Conservation (phyloP, 805 yeast genomes). For the Crinitomyces ghanaensis region DNA sequence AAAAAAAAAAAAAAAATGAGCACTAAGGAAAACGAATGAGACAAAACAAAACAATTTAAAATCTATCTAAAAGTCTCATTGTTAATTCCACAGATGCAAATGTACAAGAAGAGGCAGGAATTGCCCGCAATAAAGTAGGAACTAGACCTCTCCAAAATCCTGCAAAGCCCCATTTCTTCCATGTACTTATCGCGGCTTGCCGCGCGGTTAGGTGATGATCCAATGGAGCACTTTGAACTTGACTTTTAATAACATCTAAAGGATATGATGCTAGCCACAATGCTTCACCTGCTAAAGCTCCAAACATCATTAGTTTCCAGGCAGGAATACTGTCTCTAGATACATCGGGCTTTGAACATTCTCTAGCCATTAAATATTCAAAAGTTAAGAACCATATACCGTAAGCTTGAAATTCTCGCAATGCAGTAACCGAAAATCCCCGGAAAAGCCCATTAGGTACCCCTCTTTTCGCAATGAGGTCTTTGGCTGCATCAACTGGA, state of each 20-base stretch:
- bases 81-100: constrained; percentile 68
- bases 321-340: constrained; percentile 41
- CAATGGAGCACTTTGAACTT: constrained; percentile 44
- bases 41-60: constrained; percentile 7
- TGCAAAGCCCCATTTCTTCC: constrained; percentile 29
- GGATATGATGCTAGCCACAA: constrained; percentile 62
- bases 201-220: constrained; percentile 24
- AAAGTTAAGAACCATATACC: constrained; percentile 65
- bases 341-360: constrained; percentile 14
- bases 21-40: not conserved
- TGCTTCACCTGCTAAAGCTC: constrained; percentile 60
- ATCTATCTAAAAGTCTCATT: constrained; percentile 35
- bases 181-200: constrained; percentile 36
- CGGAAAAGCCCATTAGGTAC: constrained; percentile 40
- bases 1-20: not conserved
- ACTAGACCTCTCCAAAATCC: constrained; percentile 49
- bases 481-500: constrained; percentile 33
- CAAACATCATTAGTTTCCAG: constrained; percentile 42
- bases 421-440: constrained; percentile 42
- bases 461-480: constrained; percentile 36
- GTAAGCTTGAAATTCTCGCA: constrained; percentile 59
- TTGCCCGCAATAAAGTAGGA: constrained; percentile 47
- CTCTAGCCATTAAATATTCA: constrained; percentile 38
- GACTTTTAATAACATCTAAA: constrained; percentile 52
- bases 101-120: constrained; percentile 67